Base-by-base conservation (phyloP, 1,284 basidiomycete species). In the Erythrobasidium hasegawianum region DNA sequence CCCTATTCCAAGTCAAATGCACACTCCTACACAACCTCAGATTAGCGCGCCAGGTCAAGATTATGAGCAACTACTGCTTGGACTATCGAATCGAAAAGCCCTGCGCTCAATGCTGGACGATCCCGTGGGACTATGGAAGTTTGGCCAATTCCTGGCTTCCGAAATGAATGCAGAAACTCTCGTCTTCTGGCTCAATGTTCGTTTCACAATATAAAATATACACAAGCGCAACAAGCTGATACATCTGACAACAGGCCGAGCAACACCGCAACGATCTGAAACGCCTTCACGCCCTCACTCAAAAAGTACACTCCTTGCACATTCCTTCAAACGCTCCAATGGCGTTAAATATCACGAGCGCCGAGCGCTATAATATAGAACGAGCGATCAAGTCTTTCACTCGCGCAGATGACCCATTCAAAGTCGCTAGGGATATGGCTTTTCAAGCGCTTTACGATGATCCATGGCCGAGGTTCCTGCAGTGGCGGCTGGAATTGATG, bases 111-210 rank as follows among this genome's bases (percentile, higher is more conserved):
- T 68, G 50, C 56, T 68, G 16, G 67, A 68, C 41, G 61, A 68
- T 20, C 57, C 66, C 29, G 59, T 60, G 10, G 66, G 66, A n/a
- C 29, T 68, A 40, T 65, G 66, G 54, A 59, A 68, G 56, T 68
- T 68, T 68, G 67, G 67, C 39, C 64, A 64, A 22, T 68, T 68
- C 57, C 57, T 68, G 18, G 67, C 67, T 7, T 57, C 55, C 10
- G 67, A 68, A 53, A 54, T 68, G 57, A 62, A 57, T 24, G 67
- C 67, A 22, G 67, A 68, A 38, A 64, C 64, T 16, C 61, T 68
- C 9, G 55, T 57, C 38, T 68, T 68, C 41, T 68, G 67, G 67
- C 59, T 62, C 10, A 59, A 57, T 54, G 60, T 57, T 16, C 24
- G 61, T 20, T 16, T 1, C 14, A 22, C 27, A 4, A 5, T 33